Conservation (phyloP, 2,329 filamentous ascomycete species). For the Nectriaceae sp. region DNA sequence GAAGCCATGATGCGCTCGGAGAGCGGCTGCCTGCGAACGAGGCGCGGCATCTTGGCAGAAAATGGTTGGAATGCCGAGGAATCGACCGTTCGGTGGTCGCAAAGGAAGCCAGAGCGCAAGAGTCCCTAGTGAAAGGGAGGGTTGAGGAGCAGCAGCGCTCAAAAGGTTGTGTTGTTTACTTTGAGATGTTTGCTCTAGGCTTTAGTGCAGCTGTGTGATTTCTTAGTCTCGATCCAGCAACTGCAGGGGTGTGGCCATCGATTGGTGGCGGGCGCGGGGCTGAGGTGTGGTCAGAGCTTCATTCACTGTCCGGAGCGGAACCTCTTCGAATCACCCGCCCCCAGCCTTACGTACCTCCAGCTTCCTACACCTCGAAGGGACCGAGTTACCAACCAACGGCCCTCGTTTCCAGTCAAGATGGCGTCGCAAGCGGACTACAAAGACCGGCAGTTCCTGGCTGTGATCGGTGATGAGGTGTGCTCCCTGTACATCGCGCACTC, state of each 20-base stretch:
- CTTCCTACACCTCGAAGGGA: slow-evolving; percentile 17
- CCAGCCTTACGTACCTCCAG: no score
- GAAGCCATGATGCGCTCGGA: slow-evolving; percentile 76
- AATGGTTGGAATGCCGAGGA: background rate
- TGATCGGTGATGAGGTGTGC: slow-evolving; percentile 92
- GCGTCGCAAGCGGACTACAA: slow-evolving; percentile 63
- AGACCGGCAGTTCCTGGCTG: slow-evolving; percentile 93
- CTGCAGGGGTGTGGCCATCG: slow-evolving; percentile 17
- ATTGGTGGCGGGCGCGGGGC: slow-evolving; percentile 22
- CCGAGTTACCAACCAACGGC: slow-evolving; percentile 7
- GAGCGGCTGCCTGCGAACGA: slow-evolving; percentile 81
- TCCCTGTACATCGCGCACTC: background rate
- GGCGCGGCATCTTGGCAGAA: slow-evolving; percentile 61
- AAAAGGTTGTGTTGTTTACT: slow-evolving; percentile 28
- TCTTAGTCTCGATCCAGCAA: slow-evolving; percentile 19
- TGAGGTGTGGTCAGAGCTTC: slow-evolving; percentile 33
- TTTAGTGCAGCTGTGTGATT: slow-evolving; percentile 19
- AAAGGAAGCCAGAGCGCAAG: slow-evolving; percentile 1
- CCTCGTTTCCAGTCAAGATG: slow-evolving; percentile 36
- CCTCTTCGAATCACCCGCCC: no score
- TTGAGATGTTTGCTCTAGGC: slow-evolving; percentile 19
- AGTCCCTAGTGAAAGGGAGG: background rate
- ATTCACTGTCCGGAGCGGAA: slow-evolving; percentile 12
- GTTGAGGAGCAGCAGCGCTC: background rate
- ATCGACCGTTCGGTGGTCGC: slow-evolving; percentile 3